phyloP scores from a whole-genome alignment of 2,329 filamentous ascomycete species.

The Fusarium sp. region DNA sequence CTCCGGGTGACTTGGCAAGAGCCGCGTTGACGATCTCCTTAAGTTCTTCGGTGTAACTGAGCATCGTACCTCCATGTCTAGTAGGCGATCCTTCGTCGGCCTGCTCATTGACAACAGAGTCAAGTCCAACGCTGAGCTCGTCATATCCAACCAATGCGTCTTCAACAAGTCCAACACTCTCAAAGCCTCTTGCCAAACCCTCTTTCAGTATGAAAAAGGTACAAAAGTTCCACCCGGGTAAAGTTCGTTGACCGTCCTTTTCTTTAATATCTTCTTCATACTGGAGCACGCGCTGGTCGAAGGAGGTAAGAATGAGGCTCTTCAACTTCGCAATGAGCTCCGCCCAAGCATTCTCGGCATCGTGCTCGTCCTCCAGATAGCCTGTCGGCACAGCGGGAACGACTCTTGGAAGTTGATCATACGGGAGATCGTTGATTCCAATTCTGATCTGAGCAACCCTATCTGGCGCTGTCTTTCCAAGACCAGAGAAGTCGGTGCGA shows the following conservation, averaged over 20 bases:
- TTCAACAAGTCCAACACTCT: constrained; percentile 94
- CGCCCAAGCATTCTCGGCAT: constrained; percentile 83
- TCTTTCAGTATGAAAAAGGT: constrained; percentile 99
- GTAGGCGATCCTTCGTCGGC: constrained; percentile 67
- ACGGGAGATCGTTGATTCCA: constrained; percentile 74
- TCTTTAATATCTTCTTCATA: constrained; percentile 98
- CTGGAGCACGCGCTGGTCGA: constrained; percentile 89
- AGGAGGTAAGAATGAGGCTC: constrained; percentile 85
- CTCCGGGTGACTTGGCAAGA: constrained; percentile 54
- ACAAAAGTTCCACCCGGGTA: constrained; percentile 99
- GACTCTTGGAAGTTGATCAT: constrained; percentile 71
- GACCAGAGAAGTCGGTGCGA: constrained; percentile 86
- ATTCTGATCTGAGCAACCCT: constrained; percentile 88
- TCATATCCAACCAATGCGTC: constrained; percentile 96
- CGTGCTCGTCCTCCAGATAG: constrained; percentile 77
- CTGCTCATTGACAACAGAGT: constrained; percentile 83
- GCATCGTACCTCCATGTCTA: constrained; percentile 77
- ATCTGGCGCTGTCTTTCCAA: constrained; percentile 76
- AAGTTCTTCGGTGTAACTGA: constrained; percentile 79
- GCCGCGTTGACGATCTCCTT: constrained; percentile 68
- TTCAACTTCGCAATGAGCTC: constrained; percentile 91
- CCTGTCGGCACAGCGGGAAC: constrained; percentile 72
- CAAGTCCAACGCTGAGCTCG: constrained; percentile 88
- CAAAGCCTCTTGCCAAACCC: constrained; percentile 90
- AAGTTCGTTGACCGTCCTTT: constrained; percentile 84